These are phyloP conservation scores for Apiospora malaysiana DNA, from an alignment of 2,329 filamentous ascomycete species.

Conservation along the genomic window DNA sequence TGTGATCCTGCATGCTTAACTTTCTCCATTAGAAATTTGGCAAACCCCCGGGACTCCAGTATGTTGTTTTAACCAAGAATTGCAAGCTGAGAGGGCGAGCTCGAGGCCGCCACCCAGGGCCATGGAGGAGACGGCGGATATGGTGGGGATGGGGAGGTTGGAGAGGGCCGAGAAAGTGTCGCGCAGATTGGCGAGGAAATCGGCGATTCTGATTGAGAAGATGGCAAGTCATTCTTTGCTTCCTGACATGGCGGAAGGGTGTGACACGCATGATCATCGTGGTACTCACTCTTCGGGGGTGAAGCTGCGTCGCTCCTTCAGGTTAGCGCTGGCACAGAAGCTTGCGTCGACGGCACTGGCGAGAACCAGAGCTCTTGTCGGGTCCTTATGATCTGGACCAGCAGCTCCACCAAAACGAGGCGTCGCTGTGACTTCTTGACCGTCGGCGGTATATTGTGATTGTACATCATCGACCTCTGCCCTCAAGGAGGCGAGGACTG, in stretches of 20 bases:
- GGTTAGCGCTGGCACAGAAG: conserved; percentile 93
- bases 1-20: too few relatives aligned
- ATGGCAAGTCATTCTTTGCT: conserved; percentile 19
- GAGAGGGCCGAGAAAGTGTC: conserved; percentile 76
- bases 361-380: conserved; percentile 81
- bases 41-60: too few relatives aligned
- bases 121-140: conserved; percentile 82
- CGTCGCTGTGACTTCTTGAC: conserved; percentile 54
- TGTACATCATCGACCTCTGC: conserved; percentile 76
- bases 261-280: neutral
- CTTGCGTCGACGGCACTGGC: conserved; percentile 83
- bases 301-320: conserved; percentile 86
- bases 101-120: conserved; percentile 95
- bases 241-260: too few relatives aligned
- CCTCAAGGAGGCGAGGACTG: conserved; percentile 74
- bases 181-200: conserved; percentile 80
- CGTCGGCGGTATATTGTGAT: conserved; percentile 61
- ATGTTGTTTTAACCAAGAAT: too few relatives aligned
- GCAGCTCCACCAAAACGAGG: conserved; percentile 52
- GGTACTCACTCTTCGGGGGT: conserved; percentile 73
- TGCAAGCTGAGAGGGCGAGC: conserved; percentile 71
- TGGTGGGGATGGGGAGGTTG: conserved; percentile 83
- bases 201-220: conserved; percentile 65
- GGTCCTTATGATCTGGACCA: conserved; percentile 52
- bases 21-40: too few relatives aligned